Evolutionary conservation across 163 green algal genomes (phyloP).

Genomic region (Chlamydomonas reinhardtii): DNA sequence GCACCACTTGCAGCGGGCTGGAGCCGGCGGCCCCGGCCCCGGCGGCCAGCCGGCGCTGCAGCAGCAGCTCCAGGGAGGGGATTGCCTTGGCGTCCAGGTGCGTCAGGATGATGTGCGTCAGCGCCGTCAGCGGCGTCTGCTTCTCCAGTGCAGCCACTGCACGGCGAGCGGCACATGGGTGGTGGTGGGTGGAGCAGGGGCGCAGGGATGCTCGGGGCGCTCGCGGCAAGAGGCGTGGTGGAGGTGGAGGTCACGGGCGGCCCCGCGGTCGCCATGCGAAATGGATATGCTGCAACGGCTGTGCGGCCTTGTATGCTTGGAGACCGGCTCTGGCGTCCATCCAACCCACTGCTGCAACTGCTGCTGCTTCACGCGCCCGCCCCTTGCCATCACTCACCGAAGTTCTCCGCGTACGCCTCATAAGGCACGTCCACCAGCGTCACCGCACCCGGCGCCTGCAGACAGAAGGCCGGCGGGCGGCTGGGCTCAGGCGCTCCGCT

Average conservation of each 20-base stretch:
- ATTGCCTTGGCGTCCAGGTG: conserved; percentile 85
- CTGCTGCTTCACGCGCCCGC: no score
- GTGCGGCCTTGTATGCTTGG: no score
- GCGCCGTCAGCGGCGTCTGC: conserved; percentile 16
- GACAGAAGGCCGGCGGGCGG: no score
- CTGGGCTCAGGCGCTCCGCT: no score
- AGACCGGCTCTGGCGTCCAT: no score
- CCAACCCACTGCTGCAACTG: no score
- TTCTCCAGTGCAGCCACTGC: conserved; percentile 34
- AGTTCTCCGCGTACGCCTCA: conserved; percentile 78
- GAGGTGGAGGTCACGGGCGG: no score
- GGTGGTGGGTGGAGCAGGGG: neutral
- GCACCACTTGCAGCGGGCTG: conserved; percentile 68
- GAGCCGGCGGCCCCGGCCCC: neutral
- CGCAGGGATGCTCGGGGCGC: neutral
- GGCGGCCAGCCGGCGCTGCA: conserved; percentile 49
- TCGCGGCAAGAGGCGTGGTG: no score
- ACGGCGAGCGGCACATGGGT: neutral
- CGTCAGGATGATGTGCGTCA: conserved; percentile 85
- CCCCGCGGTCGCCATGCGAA: no score
- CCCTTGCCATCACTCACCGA: conserved; percentile 65
- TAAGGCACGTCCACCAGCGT: conserved; percentile 90
- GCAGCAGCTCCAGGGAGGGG: conserved; percentile 71
- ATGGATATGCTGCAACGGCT: no score
- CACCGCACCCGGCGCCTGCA: conserved; percentile 47